Evolutionary conservation across 2,329 filamentous ascomycete species (phyloP), one percentile per base, ranked within the genome.

Genomic region (Onygenales sp.): DNA sequence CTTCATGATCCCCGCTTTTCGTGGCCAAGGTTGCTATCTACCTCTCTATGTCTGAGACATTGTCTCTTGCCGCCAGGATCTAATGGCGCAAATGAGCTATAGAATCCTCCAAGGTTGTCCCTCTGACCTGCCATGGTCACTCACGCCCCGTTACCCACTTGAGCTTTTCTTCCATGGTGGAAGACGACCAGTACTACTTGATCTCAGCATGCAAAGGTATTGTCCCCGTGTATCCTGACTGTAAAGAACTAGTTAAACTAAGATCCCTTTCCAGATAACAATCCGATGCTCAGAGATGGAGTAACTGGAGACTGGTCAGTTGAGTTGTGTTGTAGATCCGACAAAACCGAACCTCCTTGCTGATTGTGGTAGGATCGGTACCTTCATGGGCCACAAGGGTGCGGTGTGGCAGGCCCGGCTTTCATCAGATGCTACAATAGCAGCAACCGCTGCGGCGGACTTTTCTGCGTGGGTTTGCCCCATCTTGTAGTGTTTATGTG

Each of bases 311-410:
- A 96, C 70, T 96, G 91, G 87, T 87, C 75, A 56, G 77, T 60
- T 31, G 27, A 34, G 4, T 42, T 42, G 6, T 10, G 48, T 33
- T 31, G 10, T 13, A 21, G 17, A 21, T 13, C 31, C 6, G n/a
- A 31, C 9, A 39, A 10, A 27, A 39, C 6, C 21, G 42, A 17
- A 17, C 6, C 34, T 55, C 48, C 56, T 48, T 45, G 45, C 17
- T 39, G 10, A 42, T 47, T 43, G 17, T 42, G 31, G 42, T 37
- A 82, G 80, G 88, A 97, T 97, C 62, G 93, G 93, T 48, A 97
- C 93, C 39, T 97, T 97, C 68, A 86, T 98, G 63, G 93, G 93
- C 42, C 93, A 98, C 76, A 97, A 98, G 74, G 93, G 93, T 58
- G 93, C 93, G 39, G 92, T 97, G 56, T 98, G 93, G 90, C 91